phyloP scores from a whole-genome alignment of 208 protist species.

The Leptomonas pyrrhocoris region DNA sequence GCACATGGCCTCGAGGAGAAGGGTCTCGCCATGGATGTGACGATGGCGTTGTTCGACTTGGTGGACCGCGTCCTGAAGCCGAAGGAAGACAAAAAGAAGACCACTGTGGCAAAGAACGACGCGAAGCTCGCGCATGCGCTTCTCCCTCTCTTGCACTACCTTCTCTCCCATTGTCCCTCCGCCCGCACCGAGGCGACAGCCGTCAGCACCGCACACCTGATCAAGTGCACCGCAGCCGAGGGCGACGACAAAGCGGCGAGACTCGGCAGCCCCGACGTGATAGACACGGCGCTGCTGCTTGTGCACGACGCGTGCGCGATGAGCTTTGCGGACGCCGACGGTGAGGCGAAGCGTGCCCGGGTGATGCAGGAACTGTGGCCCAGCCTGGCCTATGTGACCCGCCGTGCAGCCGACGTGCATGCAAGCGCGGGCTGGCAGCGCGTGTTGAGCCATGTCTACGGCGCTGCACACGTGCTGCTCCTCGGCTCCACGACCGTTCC shows the following conservation, averaged over 20 bases:
- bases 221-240: neutral
- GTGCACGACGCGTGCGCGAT: constrained; percentile 22
- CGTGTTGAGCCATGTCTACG: constrained; percentile 17
- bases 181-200: constrained; percentile 13
- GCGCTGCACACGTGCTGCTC: constrained; percentile 15
- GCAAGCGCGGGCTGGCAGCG: constrained; percentile 13
- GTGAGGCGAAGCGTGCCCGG: constrained; percentile 8
- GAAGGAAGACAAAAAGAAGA: neutral
- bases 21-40: neutral
- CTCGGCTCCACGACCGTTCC: constrained; percentile 9
- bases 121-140: neutral
- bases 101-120: neutral
- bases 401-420: neutral
- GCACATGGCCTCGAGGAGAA: constrained; percentile 2
- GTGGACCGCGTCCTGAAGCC: neutral
- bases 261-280: constrained; percentile 13
- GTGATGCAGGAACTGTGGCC: constrained; percentile 20
- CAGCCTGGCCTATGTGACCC: constrained; percentile 1
- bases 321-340: neutral
- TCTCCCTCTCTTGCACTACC: constrained; percentile 23
- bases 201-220: constrained; percentile 6
- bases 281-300: constrained; percentile 20
- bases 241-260: neutral
- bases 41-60: constrained; percentile 11
- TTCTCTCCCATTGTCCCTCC: constrained; percentile 8